phyloP scores from a whole-genome alignment of 2,329 filamentous ascomycete genomes.

The Hansfordia pulvinata region DNA sequence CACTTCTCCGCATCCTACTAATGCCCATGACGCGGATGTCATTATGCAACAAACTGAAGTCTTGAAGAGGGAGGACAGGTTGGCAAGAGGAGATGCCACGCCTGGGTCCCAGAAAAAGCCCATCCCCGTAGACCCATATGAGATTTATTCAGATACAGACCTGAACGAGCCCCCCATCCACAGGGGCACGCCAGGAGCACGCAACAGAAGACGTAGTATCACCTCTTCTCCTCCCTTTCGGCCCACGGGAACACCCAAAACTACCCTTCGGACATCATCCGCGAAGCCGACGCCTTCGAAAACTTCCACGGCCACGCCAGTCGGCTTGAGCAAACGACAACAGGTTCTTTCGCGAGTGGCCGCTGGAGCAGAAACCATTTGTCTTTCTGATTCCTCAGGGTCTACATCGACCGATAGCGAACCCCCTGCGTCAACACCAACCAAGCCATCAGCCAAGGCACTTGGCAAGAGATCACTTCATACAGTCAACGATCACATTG shows the following conservation, averaged over 20 bases:
- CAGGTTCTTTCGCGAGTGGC: too few relatives aligned
- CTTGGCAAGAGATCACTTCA: slow-evolving; percentile 4
- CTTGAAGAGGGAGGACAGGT: too few relatives aligned
- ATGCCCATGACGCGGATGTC: too few relatives aligned
- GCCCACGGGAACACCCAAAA: not conserved
- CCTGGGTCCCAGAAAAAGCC: too few relatives aligned
- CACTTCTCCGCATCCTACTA: too few relatives aligned
- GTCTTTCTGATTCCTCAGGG: too few relatives aligned
- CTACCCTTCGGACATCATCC: not conserved
- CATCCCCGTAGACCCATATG: slow-evolving; percentile 13
- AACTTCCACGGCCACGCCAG: not conserved
- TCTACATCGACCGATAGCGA: too few relatives aligned
- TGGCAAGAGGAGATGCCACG: too few relatives aligned
- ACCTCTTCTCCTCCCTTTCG: not conserved
- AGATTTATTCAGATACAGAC: slow-evolving; percentile 10
- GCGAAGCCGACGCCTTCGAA: not conserved
- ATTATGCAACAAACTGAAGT: too few relatives aligned
- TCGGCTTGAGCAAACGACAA: slow-evolving; percentile 5
- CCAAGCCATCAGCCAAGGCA: slow-evolving; percentile 1
- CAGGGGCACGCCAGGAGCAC: not conserved
- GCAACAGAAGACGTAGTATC: not conserved
- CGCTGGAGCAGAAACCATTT: too few relatives aligned
- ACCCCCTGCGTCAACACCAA: not conserved
- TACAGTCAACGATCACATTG: slow-evolving; percentile 4
- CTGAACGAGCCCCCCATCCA: slow-evolving; percentile 1